Evolutionary conservation across 768 basidiomycete genomes (phyloP), one percentile per base, ranked within the genome.

Genomic region (Tylopilus balloui): DNA sequence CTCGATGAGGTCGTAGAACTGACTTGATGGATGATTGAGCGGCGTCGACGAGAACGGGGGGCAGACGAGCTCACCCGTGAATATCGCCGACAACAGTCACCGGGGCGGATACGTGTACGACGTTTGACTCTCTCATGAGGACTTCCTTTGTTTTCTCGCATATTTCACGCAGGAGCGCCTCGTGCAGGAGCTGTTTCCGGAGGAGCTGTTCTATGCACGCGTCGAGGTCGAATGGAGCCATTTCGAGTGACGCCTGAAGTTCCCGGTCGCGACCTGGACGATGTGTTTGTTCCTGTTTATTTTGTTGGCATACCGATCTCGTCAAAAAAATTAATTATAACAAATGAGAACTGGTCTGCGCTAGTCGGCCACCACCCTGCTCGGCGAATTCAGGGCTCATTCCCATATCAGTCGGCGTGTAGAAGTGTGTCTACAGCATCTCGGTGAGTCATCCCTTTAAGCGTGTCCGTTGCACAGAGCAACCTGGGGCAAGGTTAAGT

Each of bases 111-210:
- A 99, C 88, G 63, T 98, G 96, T 7, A 98, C 93, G 50, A 99
- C 96, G 63, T 99, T 99, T 51, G 89, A 92, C 73, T 99, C 96
- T 53, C 92, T 77, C 96, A 98, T 98, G 49, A 99, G 84, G 0
- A 99, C 92, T 66, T 99, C 96, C 67, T 98, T 99, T 14, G 95
- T 96, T 73, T 98, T 98, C 64, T 96, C 95, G 77, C 96, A 98
- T 79, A 99, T 97, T 76, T 99, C 95, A 43, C 93, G 86, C 37
- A 99, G 69, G 23, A 98, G 77, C 2, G 92, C 88, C 71, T 98
- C 95, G 60, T 94, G 94, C 5, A 99, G 76, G 13, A 99, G 83
- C 56, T 96, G 93, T 73, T 96, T 96, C 45, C 84, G 78, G 28
- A 92, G 80, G 47, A 95, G 76, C 62, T 93, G 89, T 61, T 87